Evolutionary conservation across 2,329 filamentous ascomycete genomes (phyloP), one percentile per base, ranked within the genome.

Genomic region (Fusarium concolor): DNA sequence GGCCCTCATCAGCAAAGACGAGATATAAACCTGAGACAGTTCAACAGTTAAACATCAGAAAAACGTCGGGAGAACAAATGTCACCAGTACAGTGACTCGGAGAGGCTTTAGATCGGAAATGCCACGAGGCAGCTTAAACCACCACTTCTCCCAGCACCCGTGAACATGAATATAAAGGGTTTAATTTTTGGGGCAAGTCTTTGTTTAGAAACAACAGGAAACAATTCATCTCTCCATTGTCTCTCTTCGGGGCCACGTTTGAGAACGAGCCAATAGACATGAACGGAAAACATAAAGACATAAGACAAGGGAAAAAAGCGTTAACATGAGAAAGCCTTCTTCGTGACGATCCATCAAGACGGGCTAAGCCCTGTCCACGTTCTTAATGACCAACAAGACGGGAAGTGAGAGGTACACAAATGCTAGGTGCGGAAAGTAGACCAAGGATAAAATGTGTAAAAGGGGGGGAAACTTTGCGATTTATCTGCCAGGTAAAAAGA

Each of bases 401-500:
- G 42, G 45, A 42, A 65, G 49, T 62, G 60, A 70, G 44, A 62
- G 53, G 58, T 51, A 74, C 69, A 74, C 71, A 35, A 56, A 60
- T 68, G 69, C 58, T 47, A 68, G 58, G 61, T 67, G 61, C 53
- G 51, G 58, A 52, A 53, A 15, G 55, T 35, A 61, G 58, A 55
- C 43, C 44, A 67, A 62, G 52, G 54, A 63, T 44, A 54, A 71
- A 57, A 61, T 46, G 56, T 57, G 56, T 57, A 50, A 56, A 65
- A 56, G 24, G 47, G 65, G 67, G 52, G 50, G 59, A 46, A 70
- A 59, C 61, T 72, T 74, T 74, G 71, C 71, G 71, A 74, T 74
- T 74, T 65, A 75, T 75, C 73, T 73, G 73, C 64, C 67, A 73
- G 63, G 72, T 73, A 71, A 71, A 57, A 62, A 67, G 43, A 65